Conservation (phyloP, 2,329 filamentous ascomycete species). For the Alternaria atra region DNA sequence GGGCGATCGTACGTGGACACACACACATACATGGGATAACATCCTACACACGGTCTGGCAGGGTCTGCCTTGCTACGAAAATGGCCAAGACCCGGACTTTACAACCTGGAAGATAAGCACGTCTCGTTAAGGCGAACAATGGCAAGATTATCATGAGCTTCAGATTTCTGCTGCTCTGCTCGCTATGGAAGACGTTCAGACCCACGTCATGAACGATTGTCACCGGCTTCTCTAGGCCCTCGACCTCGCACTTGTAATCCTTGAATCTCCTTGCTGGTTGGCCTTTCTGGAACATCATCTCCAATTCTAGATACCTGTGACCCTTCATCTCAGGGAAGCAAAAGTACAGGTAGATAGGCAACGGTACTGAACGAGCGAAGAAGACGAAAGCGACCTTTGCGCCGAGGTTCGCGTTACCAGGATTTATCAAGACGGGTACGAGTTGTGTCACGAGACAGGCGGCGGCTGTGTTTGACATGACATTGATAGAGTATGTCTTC, state of each 20-base stretch:
- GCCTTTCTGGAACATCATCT: conserved; percentile 74
- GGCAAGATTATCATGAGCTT: too few species aligned
- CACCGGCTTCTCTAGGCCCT: too few species aligned
- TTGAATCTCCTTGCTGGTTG: conserved; percentile 25
- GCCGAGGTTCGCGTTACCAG: conserved; percentile 14
- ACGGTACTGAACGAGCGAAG: conserved; percentile 5
- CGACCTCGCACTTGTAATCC: not conserved
- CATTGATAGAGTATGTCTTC: conserved; percentile 60
- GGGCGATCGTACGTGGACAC: too few species aligned
- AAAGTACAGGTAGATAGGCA: conserved; percentile 73
- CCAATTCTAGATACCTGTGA: conserved; percentile 81
- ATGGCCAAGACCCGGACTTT: too few species aligned
- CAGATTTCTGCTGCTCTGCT: too few species aligned
- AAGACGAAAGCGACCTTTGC: conserved; percentile 18
- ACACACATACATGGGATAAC: too few species aligned
- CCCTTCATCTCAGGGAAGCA: conserved; percentile 78
- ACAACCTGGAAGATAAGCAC: too few species aligned
- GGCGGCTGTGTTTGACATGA: conserved; percentile 28
- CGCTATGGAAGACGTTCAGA: too few species aligned
- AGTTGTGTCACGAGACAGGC: conserved; percentile 36
- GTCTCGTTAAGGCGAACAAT: too few species aligned
- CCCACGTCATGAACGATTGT: too few species aligned
- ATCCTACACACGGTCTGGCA: too few species aligned
- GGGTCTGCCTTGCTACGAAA: too few species aligned
- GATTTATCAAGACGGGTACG: conserved; percentile 16